A percentile compares a stretch with the other conserved stretches of the same genome.
Conservation (phyloP, 192 early-diverging fungal species). For the Nowakowskiella sp. region DNA sequence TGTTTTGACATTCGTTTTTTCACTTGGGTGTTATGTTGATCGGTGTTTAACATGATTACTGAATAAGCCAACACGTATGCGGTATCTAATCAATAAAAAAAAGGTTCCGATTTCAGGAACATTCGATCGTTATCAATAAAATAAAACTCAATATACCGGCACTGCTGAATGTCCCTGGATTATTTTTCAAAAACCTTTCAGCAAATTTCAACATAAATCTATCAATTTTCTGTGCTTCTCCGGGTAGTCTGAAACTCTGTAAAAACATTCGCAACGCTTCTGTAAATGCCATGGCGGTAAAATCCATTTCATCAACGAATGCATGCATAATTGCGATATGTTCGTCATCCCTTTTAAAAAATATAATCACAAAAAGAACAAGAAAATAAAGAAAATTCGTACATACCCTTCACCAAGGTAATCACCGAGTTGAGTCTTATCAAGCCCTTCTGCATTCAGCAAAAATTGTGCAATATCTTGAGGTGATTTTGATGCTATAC, state of each 20-base stretch:
- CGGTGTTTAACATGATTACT: constrained; percentile 90
- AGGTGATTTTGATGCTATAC: constrained; percentile 61
- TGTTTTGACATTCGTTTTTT: constrained; percentile 75
- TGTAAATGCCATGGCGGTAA: constrained; percentile 62
- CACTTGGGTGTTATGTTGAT: constrained; percentile 80
- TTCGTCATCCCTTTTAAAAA: constrained; percentile 55
- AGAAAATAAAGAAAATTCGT: neutral
- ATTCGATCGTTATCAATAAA: constrained; percentile 57
- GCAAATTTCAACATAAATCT: constrained; percentile 97
- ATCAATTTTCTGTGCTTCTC: constrained; percentile 94
- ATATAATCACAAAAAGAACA: constrained; percentile 6
- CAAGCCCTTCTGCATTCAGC: constrained; percentile 65
- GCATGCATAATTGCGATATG: constrained; percentile 94
- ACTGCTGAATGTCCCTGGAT: constrained; percentile 73
- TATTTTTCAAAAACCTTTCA: constrained; percentile 78
- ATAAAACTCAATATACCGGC: constrained; percentile 44
- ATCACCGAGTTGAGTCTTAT: constrained; percentile 85
- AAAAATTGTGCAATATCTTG: constrained; percentile 69
- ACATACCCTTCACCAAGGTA: constrained; percentile 82
- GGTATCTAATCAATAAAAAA: constrained; percentile 48
- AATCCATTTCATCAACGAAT: constrained; percentile 89
- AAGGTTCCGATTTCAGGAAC: constrained; percentile 45
- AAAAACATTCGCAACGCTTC: constrained; percentile 74
- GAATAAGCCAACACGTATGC: constrained; percentile 91
- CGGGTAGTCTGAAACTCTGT: constrained; percentile 84